Evolutionary conservation across 2,329 filamentous ascomycete species (phyloP).

Genomic region (Xylariaceae sp.): DNA sequence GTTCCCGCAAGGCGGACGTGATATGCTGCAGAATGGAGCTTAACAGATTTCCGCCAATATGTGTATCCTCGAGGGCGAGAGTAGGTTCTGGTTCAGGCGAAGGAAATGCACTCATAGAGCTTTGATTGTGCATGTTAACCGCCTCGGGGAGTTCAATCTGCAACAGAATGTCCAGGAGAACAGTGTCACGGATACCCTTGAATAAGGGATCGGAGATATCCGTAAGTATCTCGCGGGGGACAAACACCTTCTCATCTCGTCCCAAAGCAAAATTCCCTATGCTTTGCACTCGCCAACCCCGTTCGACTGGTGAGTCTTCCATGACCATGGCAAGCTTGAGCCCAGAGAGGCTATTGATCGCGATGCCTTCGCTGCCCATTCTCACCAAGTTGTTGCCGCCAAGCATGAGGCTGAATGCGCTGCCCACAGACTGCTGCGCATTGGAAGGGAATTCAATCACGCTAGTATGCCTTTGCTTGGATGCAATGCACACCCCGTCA

Average conservation of each 20-base stretch:
- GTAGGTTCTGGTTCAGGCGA: conserved; percentile 26
- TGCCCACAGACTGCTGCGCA: conserved; percentile 37
- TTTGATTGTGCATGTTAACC: conserved; percentile 18
- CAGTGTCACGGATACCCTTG: conserved; percentile 67
- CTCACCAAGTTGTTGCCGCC: conserved; percentile 46
- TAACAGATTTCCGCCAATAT: conserved; percentile 27
- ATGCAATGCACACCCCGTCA: conserved; percentile 72
- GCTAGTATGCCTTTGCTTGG: conserved; percentile 68
- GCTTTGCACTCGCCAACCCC: conserved; percentile 68
- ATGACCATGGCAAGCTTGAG: conserved; percentile 64
- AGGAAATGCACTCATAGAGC: conserved; percentile 25
- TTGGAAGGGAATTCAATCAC: conserved; percentile 58
- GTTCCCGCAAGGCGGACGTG: conserved; percentile 46
- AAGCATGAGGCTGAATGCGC: conserved; percentile 44
- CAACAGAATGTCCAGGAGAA: conserved; percentile 70
- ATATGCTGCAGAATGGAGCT: conserved; percentile 44
- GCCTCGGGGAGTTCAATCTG: conserved; percentile 39
- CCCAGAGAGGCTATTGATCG: conserved; percentile 51
- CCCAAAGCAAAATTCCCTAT: conserved; percentile 79
- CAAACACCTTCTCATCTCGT: conserved; percentile 80
- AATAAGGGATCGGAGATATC: conserved; percentile 82
- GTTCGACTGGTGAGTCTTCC: conserved; percentile 47
- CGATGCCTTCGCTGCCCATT: conserved; percentile 42
- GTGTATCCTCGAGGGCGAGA: conserved; percentile 20
- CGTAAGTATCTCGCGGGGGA: conserved; percentile 71